Evolutionary conservation across 2,329 filamentous ascomycete species (phyloP), one percentile per base, ranked within the genome.

Genomic region (Capronia coronata): DNA sequence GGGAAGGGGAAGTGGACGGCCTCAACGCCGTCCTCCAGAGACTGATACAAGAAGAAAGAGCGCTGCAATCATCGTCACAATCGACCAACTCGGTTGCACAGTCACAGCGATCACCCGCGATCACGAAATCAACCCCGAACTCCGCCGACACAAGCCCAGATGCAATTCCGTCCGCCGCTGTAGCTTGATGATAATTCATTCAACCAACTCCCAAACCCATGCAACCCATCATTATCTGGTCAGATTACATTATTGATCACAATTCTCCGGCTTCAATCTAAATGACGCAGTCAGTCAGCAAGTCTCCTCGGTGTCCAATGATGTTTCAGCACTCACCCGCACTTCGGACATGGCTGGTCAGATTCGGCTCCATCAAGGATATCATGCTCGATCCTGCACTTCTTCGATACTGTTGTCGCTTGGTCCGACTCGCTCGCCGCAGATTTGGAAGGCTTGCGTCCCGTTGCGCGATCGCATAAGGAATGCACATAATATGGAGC

Each of bases 1-100:
- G 71, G 51, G 57, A 63, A 25, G 61, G 59, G 18, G 70, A 71
- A 63, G 59, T 70, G 57, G 66, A 69, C 47, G 65, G 64, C 13
- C 59, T 75, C 54, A 71, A 73, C 48, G 62, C 64, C 21, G 69
- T 68, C 1, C 54, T 73, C 29, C 62, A 58, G 55, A 71, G 65
- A 54, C 60, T 75, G 49, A 60, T 74, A 46, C 64, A 68, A 50
- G 67, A 72, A 60, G 67, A 63, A 53, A 75, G 58, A 39, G 37
- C 43, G 14, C 43, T 50, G 37, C 40, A 40, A 18, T 18, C 34
- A 7, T 19, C 34, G 34, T 41, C 38, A 27, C n/a, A 23, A 30
- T 43, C 42, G 13, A 18, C 29, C 37, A 48, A 23, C 13, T 42
- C 39, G 14, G 40, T 23, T 41, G 37, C 27, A 27, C 25, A 3